Percentiles rank a stretch among this genome's conserved stretches.
Conservation (phyloP, 2,329 filamentous ascomycete species). For the Ustulina deusta region DNA sequence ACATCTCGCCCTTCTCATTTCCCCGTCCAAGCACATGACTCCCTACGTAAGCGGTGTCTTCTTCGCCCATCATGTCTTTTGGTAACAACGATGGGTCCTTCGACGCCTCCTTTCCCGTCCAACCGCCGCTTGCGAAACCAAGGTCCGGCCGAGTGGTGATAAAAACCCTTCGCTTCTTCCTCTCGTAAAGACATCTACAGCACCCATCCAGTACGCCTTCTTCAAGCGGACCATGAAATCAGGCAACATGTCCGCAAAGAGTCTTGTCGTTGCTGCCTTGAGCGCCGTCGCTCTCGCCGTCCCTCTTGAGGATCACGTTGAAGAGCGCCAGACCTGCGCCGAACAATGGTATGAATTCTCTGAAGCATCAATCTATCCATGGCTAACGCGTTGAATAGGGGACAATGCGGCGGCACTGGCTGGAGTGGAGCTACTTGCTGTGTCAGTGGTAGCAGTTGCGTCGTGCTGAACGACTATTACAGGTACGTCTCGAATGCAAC, state of each 20-base stretch:
- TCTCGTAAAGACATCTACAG: constrained; percentile 15
- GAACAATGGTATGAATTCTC: constrained; percentile 29
- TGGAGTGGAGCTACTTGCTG: constrained; percentile 61
- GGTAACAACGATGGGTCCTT: constrained; percentile 27
- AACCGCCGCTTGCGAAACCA: constrained; percentile 35
- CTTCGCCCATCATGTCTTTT: constrained; percentile 1
- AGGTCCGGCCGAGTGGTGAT: constrained; percentile 25
- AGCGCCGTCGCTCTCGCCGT: constrained; percentile 55
- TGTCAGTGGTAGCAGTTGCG: constrained; percentile 54
- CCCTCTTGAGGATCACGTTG: constrained; percentile 52
- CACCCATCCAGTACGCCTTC: constrained; percentile 23
- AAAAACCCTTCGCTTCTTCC: constrained; percentile 29
- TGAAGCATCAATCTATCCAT: background rate
- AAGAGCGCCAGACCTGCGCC: constrained; percentile 55
- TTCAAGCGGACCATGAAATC: constrained; percentile 17
- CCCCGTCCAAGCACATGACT: constrained; percentile 13
- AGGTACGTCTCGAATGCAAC: constrained; percentile 32
- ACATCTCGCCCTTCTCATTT: constrained; percentile 7
- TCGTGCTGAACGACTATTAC: constrained; percentile 44
- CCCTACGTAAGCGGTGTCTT: background rate
- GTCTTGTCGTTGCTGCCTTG: constrained; percentile 53
- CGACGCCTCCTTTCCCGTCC: constrained; percentile 41
- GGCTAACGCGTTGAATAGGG: constrained; percentile 42
- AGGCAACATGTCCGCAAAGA: constrained; percentile 47
- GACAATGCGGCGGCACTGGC: constrained; percentile 61